phyloP scores from a whole-genome alignment of 352 stramenopile genomes.

The Elongisporangium senticosum region DNA sequence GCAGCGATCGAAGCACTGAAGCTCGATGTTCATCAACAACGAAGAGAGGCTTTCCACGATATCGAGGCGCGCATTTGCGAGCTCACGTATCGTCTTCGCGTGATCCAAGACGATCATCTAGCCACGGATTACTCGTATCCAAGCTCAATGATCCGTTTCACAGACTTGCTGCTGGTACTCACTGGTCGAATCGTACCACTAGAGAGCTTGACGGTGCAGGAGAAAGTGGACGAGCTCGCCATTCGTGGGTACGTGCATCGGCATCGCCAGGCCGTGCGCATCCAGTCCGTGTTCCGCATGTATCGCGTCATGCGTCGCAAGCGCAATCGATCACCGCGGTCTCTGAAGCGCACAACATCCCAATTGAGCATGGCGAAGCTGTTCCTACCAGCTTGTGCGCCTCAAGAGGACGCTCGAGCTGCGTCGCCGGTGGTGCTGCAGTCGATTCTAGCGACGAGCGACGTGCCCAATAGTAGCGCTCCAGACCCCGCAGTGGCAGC shows the following conservation, averaged over 20 bases:
- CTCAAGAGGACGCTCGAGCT: not conserved
- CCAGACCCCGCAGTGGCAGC: not conserved
- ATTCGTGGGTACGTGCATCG: slow-evolving; percentile 65
- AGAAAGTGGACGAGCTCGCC: slow-evolving; percentile 79
- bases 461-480: not conserved
- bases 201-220: slow-evolving; percentile 67
- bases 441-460: not conserved
- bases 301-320: slow-evolving; percentile 33
- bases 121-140: slow-evolving; percentile 35
- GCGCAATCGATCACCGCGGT: not conserved
- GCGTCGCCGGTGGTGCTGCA: not conserved
- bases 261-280: slow-evolving; percentile 47
- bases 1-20: slow-evolving; percentile 17
- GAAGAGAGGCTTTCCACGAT: slow-evolving; percentile 58
- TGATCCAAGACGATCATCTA: slow-evolving; percentile 54
- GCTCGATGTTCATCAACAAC: slow-evolving; percentile 31
- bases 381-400: not conserved
- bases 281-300: slow-evolving; percentile 65
- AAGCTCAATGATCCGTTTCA: slow-evolving; percentile 69
- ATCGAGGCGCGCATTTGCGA: slow-evolving; percentile 65
- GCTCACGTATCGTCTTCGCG: slow-evolving; percentile 50
- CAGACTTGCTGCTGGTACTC: slow-evolving; percentile 64
- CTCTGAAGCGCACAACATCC: not conserved
- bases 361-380: not conserved
- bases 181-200: slow-evolving; percentile 59